These are phyloP conservation scores for Russula emetica DNA, from an alignment of 768 basidiomycete genomes.

Conservation along the genomic window DNA sequence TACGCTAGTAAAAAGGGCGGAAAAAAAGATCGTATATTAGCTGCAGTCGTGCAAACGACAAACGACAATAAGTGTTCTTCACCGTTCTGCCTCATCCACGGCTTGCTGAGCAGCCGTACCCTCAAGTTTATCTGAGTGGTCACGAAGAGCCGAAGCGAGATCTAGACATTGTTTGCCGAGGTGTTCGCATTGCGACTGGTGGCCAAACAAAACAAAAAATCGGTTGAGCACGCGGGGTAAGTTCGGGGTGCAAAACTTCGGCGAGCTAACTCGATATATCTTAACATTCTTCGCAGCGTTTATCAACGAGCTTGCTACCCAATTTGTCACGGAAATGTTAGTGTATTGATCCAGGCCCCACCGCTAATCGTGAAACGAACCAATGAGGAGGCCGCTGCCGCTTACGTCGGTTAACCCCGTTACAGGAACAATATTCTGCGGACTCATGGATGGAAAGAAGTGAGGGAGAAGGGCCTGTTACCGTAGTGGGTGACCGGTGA, in stretches of 20 bases:
- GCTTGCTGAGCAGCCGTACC: slow-evolving; percentile 23
- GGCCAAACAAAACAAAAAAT: background rate
- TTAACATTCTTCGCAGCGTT: slow-evolving; percentile 20
- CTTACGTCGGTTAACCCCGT: slow-evolving; percentile 4
- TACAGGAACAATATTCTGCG: slow-evolving; percentile 14
- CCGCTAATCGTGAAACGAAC: background rate
- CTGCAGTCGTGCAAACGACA: background rate
- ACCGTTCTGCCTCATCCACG: slow-evolving; percentile 27
- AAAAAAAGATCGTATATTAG: background rate
- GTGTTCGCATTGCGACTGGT: slow-evolving; percentile 23
- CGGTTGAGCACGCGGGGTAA: background rate
- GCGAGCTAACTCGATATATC: slow-evolving; percentile 18
- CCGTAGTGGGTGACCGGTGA: background rate
- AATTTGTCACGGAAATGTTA: background rate
- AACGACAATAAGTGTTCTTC: background rate
- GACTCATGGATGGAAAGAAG: background rate
- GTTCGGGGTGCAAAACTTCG: background rate
- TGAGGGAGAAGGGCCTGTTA: background rate
- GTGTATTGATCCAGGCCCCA: background rate
- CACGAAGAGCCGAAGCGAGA: slow-evolving; percentile 16
- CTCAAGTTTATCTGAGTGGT: slow-evolving; percentile 21
- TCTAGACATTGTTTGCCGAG: slow-evolving; percentile 18
- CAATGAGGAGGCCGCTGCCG: slow-evolving; percentile 7
- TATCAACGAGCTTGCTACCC: slow-evolving; percentile 6
- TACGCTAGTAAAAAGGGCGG: slow-evolving; percentile 4